Percentiles rank a stretch among this genome's conserved stretches.
Conservation (phyloP, 352 stramenopile genomes). For the Thraustochytrium sp. region DNA sequence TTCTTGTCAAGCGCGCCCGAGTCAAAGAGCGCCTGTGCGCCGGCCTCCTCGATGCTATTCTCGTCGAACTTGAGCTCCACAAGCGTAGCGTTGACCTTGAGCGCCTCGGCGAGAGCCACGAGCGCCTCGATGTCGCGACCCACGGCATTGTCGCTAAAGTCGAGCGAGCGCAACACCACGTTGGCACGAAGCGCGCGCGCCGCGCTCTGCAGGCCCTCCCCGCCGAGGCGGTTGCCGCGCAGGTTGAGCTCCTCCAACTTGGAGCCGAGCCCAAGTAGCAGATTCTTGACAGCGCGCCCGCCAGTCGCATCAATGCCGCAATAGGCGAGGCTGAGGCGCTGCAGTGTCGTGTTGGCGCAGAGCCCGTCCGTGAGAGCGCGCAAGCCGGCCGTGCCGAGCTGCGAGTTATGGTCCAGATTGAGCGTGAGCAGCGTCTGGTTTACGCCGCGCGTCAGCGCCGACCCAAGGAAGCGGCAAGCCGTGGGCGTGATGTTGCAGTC, state of each 20-base stretch:
- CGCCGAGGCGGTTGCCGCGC: background rate
- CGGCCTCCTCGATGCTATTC: background rate
- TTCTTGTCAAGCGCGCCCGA: slow-evolving; percentile 27
- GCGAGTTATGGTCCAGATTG: slow-evolving; percentile 19
- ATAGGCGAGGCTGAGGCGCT: slow-evolving; percentile 15
- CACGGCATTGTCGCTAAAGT: slow-evolving; percentile 19
- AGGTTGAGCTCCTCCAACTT: slow-evolving; percentile 27
- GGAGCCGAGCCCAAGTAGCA: background rate
- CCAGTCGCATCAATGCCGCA: background rate
- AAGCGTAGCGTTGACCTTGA: slow-evolving; percentile 4
- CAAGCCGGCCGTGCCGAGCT: background rate
- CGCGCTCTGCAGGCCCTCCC: background rate
- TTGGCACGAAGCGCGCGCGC: background rate
- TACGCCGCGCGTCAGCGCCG: background rate
- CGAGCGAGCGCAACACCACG: background rate
- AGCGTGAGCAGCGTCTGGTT: slow-evolving; percentile 9
- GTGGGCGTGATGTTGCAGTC: slow-evolving; percentile 18
- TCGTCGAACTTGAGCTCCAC: slow-evolving; percentile 18
- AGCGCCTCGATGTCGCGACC: background rate
- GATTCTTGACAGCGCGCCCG: slow-evolving; percentile 14
- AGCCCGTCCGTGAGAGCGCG: background rate
- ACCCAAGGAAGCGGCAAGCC: background rate
- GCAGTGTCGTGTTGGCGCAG: background rate
- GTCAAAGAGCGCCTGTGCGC: background rate
- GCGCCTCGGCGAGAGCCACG: background rate